A percentile compares a stretch with the other conserved stretches of the same genome.
These are phyloP conservation scores for Arxiozyma slooffiae DNA, from an alignment of 1,139 yeast genomes.

Conservation along the genomic window DNA sequence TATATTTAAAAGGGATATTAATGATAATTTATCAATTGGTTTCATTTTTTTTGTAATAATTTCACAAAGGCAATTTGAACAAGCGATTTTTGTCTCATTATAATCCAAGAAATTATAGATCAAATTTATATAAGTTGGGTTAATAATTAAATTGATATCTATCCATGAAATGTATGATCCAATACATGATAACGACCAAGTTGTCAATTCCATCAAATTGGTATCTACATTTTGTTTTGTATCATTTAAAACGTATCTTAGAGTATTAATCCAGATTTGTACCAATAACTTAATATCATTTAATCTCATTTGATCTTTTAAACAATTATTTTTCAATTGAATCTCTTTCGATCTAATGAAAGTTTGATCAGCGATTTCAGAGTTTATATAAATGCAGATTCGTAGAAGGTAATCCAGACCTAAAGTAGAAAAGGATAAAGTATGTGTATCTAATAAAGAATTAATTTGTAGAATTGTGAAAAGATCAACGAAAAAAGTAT, in stretches of 20 bases:
- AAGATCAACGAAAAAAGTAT: conserved; percentile 59
- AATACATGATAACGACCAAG: conserved; percentile 34
- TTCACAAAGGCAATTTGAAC: conserved; percentile 69
- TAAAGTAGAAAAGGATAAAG: conserved; percentile 22
- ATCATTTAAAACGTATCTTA: conserved; percentile 29
- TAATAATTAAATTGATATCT: conserved; percentile 72
- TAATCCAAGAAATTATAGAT: conserved; percentile 55
- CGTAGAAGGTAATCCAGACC: conserved; percentile 74
- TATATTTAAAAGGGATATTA: conserved; percentile 59
- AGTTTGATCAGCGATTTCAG: conserved; percentile 87
- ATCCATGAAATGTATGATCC: conserved; percentile 94
- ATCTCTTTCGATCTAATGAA: conserved; percentile 55
- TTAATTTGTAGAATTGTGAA: conserved; percentile 31
- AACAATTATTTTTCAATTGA: conserved; percentile 54
- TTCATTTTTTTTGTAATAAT: conserved; percentile 88
- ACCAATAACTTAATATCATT: conserved; percentile 66
- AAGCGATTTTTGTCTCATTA: conserved; percentile 43
- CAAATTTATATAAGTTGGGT: conserved; percentile 50
- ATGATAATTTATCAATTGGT: conserved; percentile 71
- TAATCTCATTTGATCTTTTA: conserved; percentile 75
- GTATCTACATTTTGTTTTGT: conserved; percentile 13
- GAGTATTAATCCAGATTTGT: conserved; percentile 55
- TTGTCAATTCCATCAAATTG: conserved; percentile 16
- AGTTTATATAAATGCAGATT: conserved; percentile 65
- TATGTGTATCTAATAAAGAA: conserved; percentile 25